phyloP scores from a whole-genome alignment of 495 filamentous ascomycete genomes.

The Daldinia grandis region DNA sequence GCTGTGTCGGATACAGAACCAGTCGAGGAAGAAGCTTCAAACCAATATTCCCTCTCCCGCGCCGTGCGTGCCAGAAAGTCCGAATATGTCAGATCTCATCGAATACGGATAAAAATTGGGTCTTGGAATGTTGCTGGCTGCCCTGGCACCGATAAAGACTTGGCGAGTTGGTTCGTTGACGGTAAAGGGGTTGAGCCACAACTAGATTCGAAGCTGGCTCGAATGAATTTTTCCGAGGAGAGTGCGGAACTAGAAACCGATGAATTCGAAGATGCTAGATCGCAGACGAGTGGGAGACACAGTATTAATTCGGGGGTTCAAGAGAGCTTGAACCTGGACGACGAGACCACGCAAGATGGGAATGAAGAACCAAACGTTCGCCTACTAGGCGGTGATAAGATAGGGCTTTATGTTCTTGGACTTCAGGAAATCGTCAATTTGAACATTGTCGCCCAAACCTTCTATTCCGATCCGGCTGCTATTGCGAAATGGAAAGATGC shows the following conservation, averaged over 20 bases:
- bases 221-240: constrained; percentile 54
- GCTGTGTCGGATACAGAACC: constrained; percentile 47
- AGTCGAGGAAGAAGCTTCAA: constrained; percentile 49
- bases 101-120: constrained; percentile 84
- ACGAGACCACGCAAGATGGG: constrained; percentile 40
- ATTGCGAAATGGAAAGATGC: constrained; percentile 82
- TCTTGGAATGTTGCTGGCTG: constrained; percentile 94
- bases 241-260: constrained; percentile 28
- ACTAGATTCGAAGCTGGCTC: constrained; percentile 66
- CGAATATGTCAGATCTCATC: constrained; percentile 76
- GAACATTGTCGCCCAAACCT: constrained; percentile 65
- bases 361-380: constrained; percentile 47
- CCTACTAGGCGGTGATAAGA: constrained; percentile 62
- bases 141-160: constrained; percentile 82
- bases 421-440: constrained; percentile 94
- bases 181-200: constrained; percentile 64
- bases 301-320: constrained; percentile 54
- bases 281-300: constrained; percentile 36
- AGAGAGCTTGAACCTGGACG: constrained; percentile 43
- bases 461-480: constrained; percentile 74
- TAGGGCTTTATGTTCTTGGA: constrained; percentile 89
- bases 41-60: constrained; percentile 56
- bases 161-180: constrained; percentile 84
- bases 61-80: constrained; percentile 72
- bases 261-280: constrained; percentile 18